Conservation (phyloP, 306 rosid species). For the Cercis canadensis region DNA sequence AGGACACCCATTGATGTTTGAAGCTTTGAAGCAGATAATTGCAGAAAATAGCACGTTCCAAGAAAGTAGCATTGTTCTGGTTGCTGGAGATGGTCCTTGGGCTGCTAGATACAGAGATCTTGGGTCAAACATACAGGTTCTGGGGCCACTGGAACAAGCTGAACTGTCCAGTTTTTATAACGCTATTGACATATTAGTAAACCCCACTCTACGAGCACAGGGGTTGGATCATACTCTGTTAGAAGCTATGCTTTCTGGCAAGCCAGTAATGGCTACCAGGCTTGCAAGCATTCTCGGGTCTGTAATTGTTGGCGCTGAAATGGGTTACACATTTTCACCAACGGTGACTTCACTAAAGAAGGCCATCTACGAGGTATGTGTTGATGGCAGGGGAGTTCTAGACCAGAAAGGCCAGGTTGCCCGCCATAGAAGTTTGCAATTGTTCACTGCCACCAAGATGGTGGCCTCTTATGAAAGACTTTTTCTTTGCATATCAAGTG, state of each 20-base stretch:
- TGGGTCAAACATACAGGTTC: slow-evolving; percentile 55
- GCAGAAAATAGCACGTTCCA: slow-evolving; percentile 51
- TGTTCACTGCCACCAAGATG: slow-evolving; percentile 81
- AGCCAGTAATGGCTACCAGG: slow-evolving; percentile 72
- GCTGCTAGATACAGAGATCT: slow-evolving; percentile 62
- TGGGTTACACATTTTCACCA: slow-evolving; percentile 77
- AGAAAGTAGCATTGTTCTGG: slow-evolving; percentile 51
- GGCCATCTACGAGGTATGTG: slow-evolving; percentile 45
- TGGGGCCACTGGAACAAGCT: slow-evolving; percentile 69
- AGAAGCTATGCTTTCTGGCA: slow-evolving; percentile 68
- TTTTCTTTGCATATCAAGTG: slow-evolving; percentile 69
- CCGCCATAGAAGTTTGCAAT: slow-evolving; percentile 61
- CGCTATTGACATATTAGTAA: slow-evolving; percentile 61
- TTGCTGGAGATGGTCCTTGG: slow-evolving; percentile 90
- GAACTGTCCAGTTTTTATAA: slow-evolving; percentile 64
- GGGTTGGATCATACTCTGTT: slow-evolving; percentile 64
- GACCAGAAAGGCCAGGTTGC: slow-evolving; percentile 64
- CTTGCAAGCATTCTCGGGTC: slow-evolving; percentile 78
- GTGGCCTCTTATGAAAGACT: slow-evolving; percentile 72
- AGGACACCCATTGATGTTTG: slow-evolving; percentile 76
- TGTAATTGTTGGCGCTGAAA: slow-evolving; percentile 56
- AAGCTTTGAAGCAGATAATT: slow-evolving; percentile 57
- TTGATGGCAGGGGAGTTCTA: slow-evolving; percentile 51
- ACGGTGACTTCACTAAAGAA: slow-evolving; percentile 59
- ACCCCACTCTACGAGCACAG: slow-evolving; percentile 65